Base-by-base conservation (phyloP, 306 rosid species). In the Elaeagnus macrophylla region DNA sequence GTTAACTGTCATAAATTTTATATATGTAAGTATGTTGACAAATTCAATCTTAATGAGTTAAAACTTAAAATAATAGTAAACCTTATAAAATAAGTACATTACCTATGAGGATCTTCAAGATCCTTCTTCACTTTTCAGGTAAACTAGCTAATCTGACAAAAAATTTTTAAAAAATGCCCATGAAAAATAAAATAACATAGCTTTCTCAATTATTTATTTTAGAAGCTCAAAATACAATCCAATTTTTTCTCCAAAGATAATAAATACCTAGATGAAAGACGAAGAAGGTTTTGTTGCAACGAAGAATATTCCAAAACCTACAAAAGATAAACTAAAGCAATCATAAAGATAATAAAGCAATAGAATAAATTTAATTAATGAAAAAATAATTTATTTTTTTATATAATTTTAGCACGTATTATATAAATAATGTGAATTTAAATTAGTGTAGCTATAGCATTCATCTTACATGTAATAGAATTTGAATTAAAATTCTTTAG, bases 31-130 rank as follows among this genome's bases (percentile, higher is more conserved):
- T 9, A 42, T 13, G 13, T 9, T 42, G 46, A 11, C 46, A 42
- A 25, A 25, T 3, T 25, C 32, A 25, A 2, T 25, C 32, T 2
- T 25, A 25, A 25, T 25, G 32, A 0, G 32, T 25, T 25, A 25
- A 25, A 25, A 25, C 32, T 25, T 25, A 2, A 25, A 25, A 25
- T 25, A 25, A 25, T 5, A 25, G 2, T 25, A 25, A 25, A 25
- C 18, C 46, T 42, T 3, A 10, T 61, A 46, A 57, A 59, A 46
- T 59, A 67, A 18, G 15, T 43, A 53, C 54, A 56, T 69, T 83
- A 91, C 96, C 93, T 84, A 42, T 60, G 60, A 71, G 94, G 95
- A 67, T 91, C 96, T 74, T 86, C 96, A 43, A 91, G 86, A 48
- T 71, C 75, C 74, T 80, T 79, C 76, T 76, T 91, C 71, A 62